Evolutionary conservation across 768 basidiomycete species (phyloP).

Genomic region (Suillus plorans): DNA sequence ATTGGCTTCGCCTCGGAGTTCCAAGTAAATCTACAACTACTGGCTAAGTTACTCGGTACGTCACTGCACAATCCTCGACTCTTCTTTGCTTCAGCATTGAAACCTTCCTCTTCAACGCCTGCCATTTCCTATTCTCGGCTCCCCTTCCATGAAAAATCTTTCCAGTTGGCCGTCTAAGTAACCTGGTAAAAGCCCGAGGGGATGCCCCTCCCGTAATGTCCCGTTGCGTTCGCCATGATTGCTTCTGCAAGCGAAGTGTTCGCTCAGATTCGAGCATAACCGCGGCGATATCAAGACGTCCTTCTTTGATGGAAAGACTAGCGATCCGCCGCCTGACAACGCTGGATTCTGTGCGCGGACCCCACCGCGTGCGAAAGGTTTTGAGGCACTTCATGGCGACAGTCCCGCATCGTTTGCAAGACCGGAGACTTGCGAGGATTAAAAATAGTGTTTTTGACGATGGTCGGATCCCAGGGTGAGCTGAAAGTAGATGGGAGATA

Average conservation of each 20-base stretch:
- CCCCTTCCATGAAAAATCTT: conserved; percentile 24
- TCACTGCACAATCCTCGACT: not conserved
- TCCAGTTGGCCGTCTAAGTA: conserved; percentile 22
- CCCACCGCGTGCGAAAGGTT: conserved; percentile 56
- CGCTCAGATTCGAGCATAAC: conserved; percentile 23
- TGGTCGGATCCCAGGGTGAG: conserved; percentile 53
- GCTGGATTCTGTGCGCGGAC: conserved; percentile 51
- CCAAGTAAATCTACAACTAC: not conserved
- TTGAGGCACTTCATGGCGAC: conserved; percentile 46
- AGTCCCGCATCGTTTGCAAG: conserved; percentile 52
- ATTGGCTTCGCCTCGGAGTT: conserved; percentile 2
- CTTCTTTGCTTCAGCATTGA: conserved; percentile 11
- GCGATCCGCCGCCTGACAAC: conserved; percentile 60
- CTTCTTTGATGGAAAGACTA: conserved; percentile 62
- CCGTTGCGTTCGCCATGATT: conserved; percentile 12
- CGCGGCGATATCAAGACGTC: conserved; percentile 49
- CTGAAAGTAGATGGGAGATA: conserved; percentile 43
- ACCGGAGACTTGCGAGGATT: conserved; percentile 52
- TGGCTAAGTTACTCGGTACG: conserved; percentile 5
- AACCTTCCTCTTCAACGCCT: conserved; percentile 23
- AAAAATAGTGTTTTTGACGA: conserved; percentile 59
- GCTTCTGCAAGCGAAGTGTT: conserved; percentile 9
- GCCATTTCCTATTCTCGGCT: conserved; percentile 32
- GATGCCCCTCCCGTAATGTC: conserved; percentile 8
- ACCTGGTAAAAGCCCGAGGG: conserved; percentile 11